Evolutionary conservation across 2,329 filamentous ascomycete genomes (phyloP), one percentile per base, ranked within the genome.

Genomic region (Sporothrix luriei): DNA sequence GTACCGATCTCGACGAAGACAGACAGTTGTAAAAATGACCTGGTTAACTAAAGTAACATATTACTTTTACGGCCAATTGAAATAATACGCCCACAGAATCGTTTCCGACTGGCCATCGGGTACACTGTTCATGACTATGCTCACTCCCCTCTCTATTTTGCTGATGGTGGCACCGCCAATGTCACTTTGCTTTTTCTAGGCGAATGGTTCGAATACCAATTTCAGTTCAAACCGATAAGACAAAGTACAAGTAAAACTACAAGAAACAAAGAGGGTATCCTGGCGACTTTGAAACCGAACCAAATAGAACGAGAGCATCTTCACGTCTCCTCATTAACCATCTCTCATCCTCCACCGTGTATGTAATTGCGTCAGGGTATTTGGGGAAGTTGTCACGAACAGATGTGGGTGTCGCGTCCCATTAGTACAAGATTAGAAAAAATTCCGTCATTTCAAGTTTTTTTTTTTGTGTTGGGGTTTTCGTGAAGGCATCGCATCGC

Each of bases 241-340:
- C 26, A 54, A 66, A 54, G 1, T 6, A 26, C 11, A 49, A 21
- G 40, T 33, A 48, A 24, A 66, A n/a, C 11, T 38, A 26, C 49
- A n/a, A 48, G 61, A 21, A 62, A 64, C 38, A 43, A 13, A 51
- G 21, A 40, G 67, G 57, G 67, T 66, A 69, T 68, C 66, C 66
- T 49, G 66, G 52, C 29, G 66, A 68, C 66, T 65, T 65, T 16
- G 29, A 40, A 65, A 38, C 46, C 21, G 49, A 68, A 48, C 21
- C 40, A 33, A 46, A 48, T 16, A 49, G 33, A 57, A 54, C 51
- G 38, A 51, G 66, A 59, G 52, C 43, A 14, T 24, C 49, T n/a
- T n/a, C 24, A 11, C 16, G 13, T 38, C 24, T 29, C 16, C 43
- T 43, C 64, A 59, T 24, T 26, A 48, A 51, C 5, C 43, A 0